Evolutionary conservation across 1,284 basidiomycete species (phyloP), one percentile per base, ranked within the genome.

Genomic region (Ustilago tritici): DNA sequence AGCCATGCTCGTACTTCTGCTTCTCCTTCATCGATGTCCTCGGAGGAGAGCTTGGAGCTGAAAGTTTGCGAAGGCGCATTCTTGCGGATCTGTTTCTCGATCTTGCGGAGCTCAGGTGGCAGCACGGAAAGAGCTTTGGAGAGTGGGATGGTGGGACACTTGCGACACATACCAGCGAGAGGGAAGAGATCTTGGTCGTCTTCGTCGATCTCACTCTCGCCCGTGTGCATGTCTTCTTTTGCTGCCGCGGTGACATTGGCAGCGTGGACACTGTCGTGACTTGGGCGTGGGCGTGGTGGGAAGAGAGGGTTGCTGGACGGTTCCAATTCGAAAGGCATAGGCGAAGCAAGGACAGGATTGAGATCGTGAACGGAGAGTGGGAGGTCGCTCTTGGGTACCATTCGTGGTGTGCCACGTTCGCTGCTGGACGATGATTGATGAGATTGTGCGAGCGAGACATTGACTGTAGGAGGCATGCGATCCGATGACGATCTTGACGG

Each of bases 81-180:
- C 49, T 62, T 64, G 34, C 73, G 71, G n/a, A 81, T 70, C 38
- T 66, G 53, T 56, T 75, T 78, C 46, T 85, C 84, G 17, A 81
- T 59, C 49, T 65, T 65, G 38, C 84, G 71, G 50, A 85, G 66
- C 49, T 85, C 84, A 15, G 83, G 82, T 10, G 84, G 84, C 3
- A 85, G 76, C 28, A 65, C 61, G 31, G 74, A 47, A 3, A 85
- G 70, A 0, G 84, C 84, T 47, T 73, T 73, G 40, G 65, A 73
- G 31, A 85, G 74, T 4, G 76, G 64, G 15, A 85, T 71, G 15
- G 47, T 67, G 52, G 64, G 49, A 52, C 84, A 85, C 61, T 85
- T 85, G 49, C 69, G 70, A 69, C 84, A 85, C 79, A 84, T 85
- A 47, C 83, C 81, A 41, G 76, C 80, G 0, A 73, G 32, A 10